phyloP scores from a whole-genome alignment of 2,329 filamentous ascomycete genomes.

The Fusarium austroafricanum region DNA sequence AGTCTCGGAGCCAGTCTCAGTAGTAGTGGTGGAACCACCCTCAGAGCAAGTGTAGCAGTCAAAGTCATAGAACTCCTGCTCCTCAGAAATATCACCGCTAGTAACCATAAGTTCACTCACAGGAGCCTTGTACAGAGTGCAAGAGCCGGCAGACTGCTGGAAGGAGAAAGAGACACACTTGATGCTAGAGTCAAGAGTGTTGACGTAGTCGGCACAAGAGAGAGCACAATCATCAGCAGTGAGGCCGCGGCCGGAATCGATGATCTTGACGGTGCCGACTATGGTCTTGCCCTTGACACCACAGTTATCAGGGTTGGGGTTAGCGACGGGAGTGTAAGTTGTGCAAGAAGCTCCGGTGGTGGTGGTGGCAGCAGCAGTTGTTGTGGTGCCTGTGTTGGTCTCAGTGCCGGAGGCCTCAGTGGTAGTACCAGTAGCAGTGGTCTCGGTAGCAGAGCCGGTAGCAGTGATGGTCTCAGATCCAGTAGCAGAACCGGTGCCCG shows the following conservation, averaged over 20 bases:
- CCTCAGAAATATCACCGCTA: rapidly evolving
- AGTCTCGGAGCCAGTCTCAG: background rate
- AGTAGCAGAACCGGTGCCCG: background rate
- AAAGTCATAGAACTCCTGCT: background rate
- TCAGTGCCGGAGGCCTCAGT: background rate
- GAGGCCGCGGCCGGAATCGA: rapidly evolving
- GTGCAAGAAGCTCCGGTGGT: background rate
- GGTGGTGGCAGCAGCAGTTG: background rate
- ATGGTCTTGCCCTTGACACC: background rate
- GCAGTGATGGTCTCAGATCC: background rate
- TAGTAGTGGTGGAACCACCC: slow-evolving; percentile 6
- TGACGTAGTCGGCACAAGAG: background rate
- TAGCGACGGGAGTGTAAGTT: background rate
- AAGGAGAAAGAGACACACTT: background rate
- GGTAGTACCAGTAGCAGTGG: too few species aligned
- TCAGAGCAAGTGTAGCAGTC: slow-evolving; percentile 12
- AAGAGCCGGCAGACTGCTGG: background rate
- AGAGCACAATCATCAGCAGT: background rate
- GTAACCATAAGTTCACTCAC: background rate
- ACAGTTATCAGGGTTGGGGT: background rate
- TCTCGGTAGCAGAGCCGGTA: background rate
- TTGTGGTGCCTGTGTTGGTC: background rate
- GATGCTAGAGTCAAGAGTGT: background rate
- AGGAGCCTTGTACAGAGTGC: background rate
- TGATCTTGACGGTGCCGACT: background rate